Evolutionary conservation across 805 yeast genomes (phyloP), one percentile per base, ranked within the genome.

Genomic region (Candida coquimbonensis): DNA sequence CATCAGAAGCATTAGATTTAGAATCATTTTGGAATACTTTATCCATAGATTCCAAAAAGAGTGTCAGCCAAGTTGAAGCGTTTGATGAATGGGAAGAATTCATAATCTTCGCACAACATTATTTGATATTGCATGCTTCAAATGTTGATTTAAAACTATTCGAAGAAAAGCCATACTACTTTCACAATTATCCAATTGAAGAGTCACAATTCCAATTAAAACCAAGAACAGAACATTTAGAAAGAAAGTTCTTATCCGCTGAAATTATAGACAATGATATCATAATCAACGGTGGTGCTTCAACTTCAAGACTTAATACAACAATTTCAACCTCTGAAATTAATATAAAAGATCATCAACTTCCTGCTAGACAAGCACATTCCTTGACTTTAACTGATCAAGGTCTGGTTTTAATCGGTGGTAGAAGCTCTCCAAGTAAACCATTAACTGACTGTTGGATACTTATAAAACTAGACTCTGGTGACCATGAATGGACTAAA

Each of bases 81-180:
- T 87, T 86, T 62, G 95, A 87, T 60, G 95, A 87, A 63, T 76
- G 86, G 78, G 95, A 86, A 63, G 95, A 86, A 61, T 85, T 86
- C 51, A 72, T 80, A 27, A 57, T 83, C 13, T 86, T 83, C 56
- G 77, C 87, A 47, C 91, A 84, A 54, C 93, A 86, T 59, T 87
- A 86, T 56, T 67, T 80, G 34, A 68, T 83, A 36, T 67, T 81
- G 3, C 89, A 83, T 61, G 87, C 87, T 3, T 71, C 81, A 0
- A 78, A 75, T 52, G 53, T 34, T 32, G 39, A 39, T 2, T 21
- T 46, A 0, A n/a, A 19, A 12, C 32, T 53, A 4, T 49, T 47
- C n/a, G 16, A 38, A 5, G 11, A 27, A 2, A 33, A 35, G 6
- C 17, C 27, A 5, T 37, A 38, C 24, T 27, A 34, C 7, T 36